Base-by-base conservation (phyloP, 257 asterid species). In the Coffea canephora region DNA sequence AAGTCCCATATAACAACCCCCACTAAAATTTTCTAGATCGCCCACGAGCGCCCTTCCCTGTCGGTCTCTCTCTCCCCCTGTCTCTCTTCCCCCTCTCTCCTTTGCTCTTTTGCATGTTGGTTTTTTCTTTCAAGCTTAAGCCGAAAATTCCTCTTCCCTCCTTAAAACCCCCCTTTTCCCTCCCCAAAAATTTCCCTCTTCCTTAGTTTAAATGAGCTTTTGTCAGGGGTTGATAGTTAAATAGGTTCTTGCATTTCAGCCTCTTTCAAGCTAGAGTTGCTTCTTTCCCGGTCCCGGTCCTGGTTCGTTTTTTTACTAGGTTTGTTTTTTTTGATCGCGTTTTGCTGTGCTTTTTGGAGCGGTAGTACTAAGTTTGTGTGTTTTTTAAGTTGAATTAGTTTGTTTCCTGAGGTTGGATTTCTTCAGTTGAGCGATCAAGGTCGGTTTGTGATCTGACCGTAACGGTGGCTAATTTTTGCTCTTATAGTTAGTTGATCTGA, bases 1-100 rank as follows among this genome's bases (percentile, higher is more conserved):
- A 72, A 73, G 71, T 62, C 82, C 78, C 79, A 80, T 89, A 88
- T 89, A 87, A 71, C 27, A 87, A 75, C 72, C 77, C 66, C 78
- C 77, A 16, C 15, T 19, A 14, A 59, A 76, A 27, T 72, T 46
- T 39, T 43, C 36, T 14, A 55, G 71, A 61, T 71, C 77, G 77
- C 86, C 88, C 83, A 80, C 81, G 39, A 65, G 78, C 78, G 69
- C 23, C 8, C n/a, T 82, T 83, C 70, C 78, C 23, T 78, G 87
- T 62, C 92, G 89, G 82, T 89, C 45, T 59, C 0, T 66, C 92
- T 86, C 79, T 88, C 31, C 5, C 46, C 6, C 1, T 39, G 3
- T 39, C 41, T 39, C 43, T 39, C 43, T 39, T 4, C 5, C 43
- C 21, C 91, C 88, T 91, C 89, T 90, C 88, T 86, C 77, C 18